Conservation (phyloP, 2,329 filamentous ascomycete genomes). For the Huntiella abstrusa region DNA sequence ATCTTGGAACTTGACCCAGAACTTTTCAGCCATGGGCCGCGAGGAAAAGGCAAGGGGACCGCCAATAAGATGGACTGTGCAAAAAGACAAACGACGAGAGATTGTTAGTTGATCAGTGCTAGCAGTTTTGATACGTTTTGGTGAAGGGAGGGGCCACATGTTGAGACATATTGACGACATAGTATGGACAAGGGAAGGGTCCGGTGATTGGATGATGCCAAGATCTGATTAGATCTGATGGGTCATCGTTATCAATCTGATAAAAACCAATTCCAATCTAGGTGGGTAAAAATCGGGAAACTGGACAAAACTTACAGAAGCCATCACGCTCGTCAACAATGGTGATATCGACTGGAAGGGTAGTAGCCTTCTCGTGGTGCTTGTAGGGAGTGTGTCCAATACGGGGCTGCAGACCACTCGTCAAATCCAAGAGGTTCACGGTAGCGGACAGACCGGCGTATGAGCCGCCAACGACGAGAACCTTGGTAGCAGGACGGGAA, state of each 20-base stretch:
- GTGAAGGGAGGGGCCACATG: too few species aligned
- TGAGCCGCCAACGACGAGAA: constrained; percentile 52
- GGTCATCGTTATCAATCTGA: not conserved
- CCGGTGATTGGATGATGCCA: not conserved
- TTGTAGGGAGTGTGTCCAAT: constrained; percentile 20
- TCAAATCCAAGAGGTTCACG: constrained; percentile 48
- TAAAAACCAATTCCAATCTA: not conserved
- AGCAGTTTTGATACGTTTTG: not conserved
- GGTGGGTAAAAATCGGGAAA: not conserved
- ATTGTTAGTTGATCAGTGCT: not conserved
- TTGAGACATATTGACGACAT: not conserved
- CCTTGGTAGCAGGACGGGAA: constrained; percentile 20
- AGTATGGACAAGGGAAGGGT: not conserved
- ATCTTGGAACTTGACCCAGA: constrained; percentile 52
- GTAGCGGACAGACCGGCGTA: constrained; percentile 52
- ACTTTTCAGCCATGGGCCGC: constrained; percentile 41
- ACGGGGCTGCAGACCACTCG: constrained; percentile 35
- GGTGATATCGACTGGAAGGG: constrained; percentile 46
- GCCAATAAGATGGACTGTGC: constrained; percentile 53
- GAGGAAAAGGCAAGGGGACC: constrained; percentile 53
- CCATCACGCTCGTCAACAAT: constrained; percentile 66
- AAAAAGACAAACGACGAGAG: constrained; percentile 1
- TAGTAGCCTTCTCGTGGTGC: constrained; percentile 24
- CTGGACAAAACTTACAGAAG: constrained; percentile 40
- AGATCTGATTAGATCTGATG: not conserved